These are phyloP conservation scores for Hyphopichia pseudoburtonii DNA, from an alignment of 1,139 yeast species.

Conservation along the genomic window DNA sequence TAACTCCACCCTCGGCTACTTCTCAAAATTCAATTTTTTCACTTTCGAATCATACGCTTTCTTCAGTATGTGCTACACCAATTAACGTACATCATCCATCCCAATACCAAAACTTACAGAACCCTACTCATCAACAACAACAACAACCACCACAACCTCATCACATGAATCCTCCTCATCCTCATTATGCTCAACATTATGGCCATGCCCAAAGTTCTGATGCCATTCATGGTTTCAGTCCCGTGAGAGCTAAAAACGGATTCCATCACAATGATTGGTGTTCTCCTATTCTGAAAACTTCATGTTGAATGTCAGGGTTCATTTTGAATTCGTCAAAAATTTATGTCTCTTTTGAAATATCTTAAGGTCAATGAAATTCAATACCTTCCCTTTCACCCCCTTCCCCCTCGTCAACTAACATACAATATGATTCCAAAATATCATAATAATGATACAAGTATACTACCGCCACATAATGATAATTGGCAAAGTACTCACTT, in stretches of 20 bases:
- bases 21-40: slow-evolving; percentile 43
- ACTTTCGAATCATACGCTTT: slow-evolving; percentile 19
- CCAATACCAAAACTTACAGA: neutral
- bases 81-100: slow-evolving; percentile 12
- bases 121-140: neutral
- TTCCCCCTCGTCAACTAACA: too few relatives aligned
- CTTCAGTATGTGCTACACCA: slow-evolving; percentile 31
- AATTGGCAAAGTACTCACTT: too few relatives aligned
- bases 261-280: slow-evolving; percentile 1
- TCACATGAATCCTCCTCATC: neutral
- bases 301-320: too few relatives aligned
- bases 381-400: too few relatives aligned
- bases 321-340: too few relatives aligned
- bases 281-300: slow-evolving; percentile 1
- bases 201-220: slow-evolving; percentile 4
- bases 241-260: neutral
- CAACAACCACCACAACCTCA: neutral
- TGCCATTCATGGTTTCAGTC: slow-evolving; percentile 5
- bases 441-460: too few relatives aligned
- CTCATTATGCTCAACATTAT: neutral
- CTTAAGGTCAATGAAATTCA: too few relatives aligned
- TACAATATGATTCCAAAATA: too few relatives aligned
- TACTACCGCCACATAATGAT: too few relatives aligned
- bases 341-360: too few relatives aligned
- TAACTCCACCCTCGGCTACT: slow-evolving; percentile 45